These are phyloP conservation scores for Sparassis latifolia DNA, from an alignment of 1,284 basidiomycete species.

Conservation along the genomic window DNA sequence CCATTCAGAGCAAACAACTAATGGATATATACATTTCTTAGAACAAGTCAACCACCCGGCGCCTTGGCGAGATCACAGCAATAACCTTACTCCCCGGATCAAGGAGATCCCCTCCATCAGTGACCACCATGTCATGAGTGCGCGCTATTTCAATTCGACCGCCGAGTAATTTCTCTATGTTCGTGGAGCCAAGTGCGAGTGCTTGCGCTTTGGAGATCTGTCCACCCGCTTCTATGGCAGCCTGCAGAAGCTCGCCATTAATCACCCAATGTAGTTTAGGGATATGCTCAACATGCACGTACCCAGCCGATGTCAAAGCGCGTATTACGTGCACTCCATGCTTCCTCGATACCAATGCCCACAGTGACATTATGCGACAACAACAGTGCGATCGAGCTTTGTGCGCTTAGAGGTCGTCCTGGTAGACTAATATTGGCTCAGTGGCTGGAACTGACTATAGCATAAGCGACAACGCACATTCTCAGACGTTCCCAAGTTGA, in stretches of 20 bases:
- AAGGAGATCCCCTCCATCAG: constrained; percentile 21
- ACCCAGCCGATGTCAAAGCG: constrained; percentile 59
- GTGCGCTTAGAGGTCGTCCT: constrained; percentile 68
- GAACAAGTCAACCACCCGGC: constrained; percentile 17
- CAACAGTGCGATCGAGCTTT: constrained; percentile 61
- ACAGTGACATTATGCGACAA: constrained; percentile 66
- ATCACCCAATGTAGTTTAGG: not conserved
- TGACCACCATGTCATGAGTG: constrained; percentile 40
- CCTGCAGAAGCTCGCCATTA: constrained; percentile 13
- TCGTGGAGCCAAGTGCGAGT: constrained; percentile 52
- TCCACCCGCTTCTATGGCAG: constrained; percentile 27
- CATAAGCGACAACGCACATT: constrained; percentile 27
- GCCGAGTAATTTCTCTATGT: constrained; percentile 53
- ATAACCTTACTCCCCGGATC: constrained; percentile 41
- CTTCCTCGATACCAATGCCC: constrained; percentile 52
- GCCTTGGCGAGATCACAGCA: constrained; percentile 33
- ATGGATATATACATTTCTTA: too few relatives aligned
- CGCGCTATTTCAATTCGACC: constrained; percentile 15
- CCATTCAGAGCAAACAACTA: too few relatives aligned
- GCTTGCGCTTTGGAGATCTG: constrained; percentile 45
- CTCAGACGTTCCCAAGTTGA: constrained; percentile 49
- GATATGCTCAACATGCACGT: constrained; percentile 7
- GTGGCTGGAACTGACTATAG: too few relatives aligned
- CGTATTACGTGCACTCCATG: constrained; percentile 53
- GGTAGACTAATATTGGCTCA: constrained; percentile 33